Evolutionary conservation across 2,329 filamentous ascomycete genomes (phyloP).

Genomic region (Lasiodiplodia theobromae): DNA sequence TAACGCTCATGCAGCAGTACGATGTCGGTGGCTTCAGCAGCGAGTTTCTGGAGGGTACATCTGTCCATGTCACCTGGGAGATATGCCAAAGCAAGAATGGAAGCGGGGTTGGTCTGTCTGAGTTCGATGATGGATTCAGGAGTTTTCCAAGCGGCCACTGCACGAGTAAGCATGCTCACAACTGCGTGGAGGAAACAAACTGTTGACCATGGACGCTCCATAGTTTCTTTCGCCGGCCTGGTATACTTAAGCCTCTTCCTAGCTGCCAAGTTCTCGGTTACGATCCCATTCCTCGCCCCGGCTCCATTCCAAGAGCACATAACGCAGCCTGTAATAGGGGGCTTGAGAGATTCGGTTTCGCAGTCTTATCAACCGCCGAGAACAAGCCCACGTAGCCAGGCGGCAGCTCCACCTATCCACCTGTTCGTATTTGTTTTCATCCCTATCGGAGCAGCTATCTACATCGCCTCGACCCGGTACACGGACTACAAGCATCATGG

Average conservation of each 20-base stretch:
- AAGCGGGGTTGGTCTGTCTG: background rate
- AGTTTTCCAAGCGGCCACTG: conserved; percentile 28
- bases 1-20: conserved; percentile 8
- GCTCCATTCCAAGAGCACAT: background rate
- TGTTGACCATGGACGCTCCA: background rate
- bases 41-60: conserved; percentile 25
- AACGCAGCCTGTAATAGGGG: background rate
- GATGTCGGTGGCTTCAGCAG: conserved; percentile 21
- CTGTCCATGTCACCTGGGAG: conserved; percentile 10
- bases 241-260: conserved; percentile 24
- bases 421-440: conserved; percentile 26
- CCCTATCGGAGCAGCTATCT: conserved; percentile 28
- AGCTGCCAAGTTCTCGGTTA: conserved; percentile 21
- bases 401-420: conserved; percentile 21
- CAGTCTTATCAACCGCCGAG: background rate
- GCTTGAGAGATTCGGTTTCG: too few species aligned
- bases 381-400: background rate
- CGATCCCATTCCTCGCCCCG: conserved; percentile 12
- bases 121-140: conserved; percentile 19
- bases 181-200: too few species aligned
- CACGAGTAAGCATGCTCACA: conserved; percentile 3
- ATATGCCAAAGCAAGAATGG: conserved; percentile 22
- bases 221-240: conserved; percentile 19
- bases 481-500: conserved; percentile 30
- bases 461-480: conserved; percentile 28